Evolutionary conservation across 2,329 filamentous ascomycete genomes (phyloP), one percentile per base, ranked within the genome.

Genomic region (Xylariaceae sp.): DNA sequence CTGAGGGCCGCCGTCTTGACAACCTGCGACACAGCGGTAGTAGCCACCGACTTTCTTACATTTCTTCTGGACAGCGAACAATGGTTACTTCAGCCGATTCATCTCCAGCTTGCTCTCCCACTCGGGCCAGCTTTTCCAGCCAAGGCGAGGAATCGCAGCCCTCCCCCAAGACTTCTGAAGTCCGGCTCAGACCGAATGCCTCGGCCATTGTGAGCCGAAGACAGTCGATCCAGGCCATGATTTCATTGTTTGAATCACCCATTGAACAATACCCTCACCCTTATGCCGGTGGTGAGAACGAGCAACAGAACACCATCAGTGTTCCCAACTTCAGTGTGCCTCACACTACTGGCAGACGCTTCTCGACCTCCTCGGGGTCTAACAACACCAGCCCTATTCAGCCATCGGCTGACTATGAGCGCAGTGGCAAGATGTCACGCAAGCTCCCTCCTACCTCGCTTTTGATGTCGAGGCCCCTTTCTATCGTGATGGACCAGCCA

Each of bases 31-130:
- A 86, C 51, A 70, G 67, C 34, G 60, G 64, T 17, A 82, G 78
- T 67, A 75, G 76, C 1, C 79, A 84, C 62, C 79, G 85, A 4
- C 75, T 84, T 3, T 87, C 85, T 0, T 82, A 78, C 62, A 76
- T 85, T 45, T 87, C 85, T 1, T 85, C 82, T 4, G 81, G 82
- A 5, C 83, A 86, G 67, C 77, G 82, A 59, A 87, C 85, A 2
- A 73, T 83, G 30, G 68, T 85, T 6, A 86, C 84, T 1, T 86
- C 84, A 0, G 77, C 80, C 15, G 78, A 76, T 35, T 85, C 83
- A 0, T 86, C 84, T 0, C 81, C 82, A 2, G 76, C 81, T 13
- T 78, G 75, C 58, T 87, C 84, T 1, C 84, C 85, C 0, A 78
- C 77, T 0, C 74, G 78, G 10, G 80, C 82, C 41, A 82, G 75